These are phyloP conservation scores for Linderniella brevidens DNA, from an alignment of 257 asterid genomes.

Conservation along the genomic window DNA sequence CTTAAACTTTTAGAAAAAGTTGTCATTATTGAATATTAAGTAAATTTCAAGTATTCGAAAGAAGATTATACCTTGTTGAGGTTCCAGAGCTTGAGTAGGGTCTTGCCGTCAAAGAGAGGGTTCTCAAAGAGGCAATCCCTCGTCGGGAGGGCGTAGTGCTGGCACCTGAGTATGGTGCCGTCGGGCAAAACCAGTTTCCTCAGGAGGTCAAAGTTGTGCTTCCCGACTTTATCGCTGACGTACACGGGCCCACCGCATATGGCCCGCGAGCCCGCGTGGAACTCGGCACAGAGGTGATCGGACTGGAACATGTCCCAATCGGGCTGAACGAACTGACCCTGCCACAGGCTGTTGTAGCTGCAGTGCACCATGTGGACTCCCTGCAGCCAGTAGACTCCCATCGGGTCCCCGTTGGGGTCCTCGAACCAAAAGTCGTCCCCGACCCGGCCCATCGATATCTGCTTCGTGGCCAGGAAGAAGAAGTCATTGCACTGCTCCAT, in stretches of 20 bases:
- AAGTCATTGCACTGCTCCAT: slow-evolving; percentile 48
- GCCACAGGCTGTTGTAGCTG: slow-evolving; percentile 31
- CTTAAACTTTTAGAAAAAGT: too few relatives aligned
- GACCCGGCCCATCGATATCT: slow-evolving; percentile 31
- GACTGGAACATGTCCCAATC: slow-evolving; percentile 45
- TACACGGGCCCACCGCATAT: slow-evolving; percentile 34
- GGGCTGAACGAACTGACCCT: slow-evolving; percentile 30
- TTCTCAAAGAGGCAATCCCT: slow-evolving; percentile 35
- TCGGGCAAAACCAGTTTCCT: slow-evolving; percentile 28
- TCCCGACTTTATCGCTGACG: slow-evolving; percentile 26
- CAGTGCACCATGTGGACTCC: slow-evolving; percentile 38
- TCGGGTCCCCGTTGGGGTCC: slow-evolving; percentile 36
- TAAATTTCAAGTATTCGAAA: neutral
- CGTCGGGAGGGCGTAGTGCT: slow-evolving; percentile 33
- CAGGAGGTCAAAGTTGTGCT: slow-evolving; percentile 23
- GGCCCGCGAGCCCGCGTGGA: slow-evolving; percentile 29
- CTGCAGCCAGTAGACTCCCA: slow-evolving; percentile 33
- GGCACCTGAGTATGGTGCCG: slow-evolving; percentile 29
- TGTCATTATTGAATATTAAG: too few relatives aligned
- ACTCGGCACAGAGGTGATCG: slow-evolving; percentile 28
- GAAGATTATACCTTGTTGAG: slow-evolving; percentile 21
- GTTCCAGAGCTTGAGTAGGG: slow-evolving; percentile 30
- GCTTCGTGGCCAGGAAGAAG: slow-evolving; percentile 30
- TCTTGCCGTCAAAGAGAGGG: slow-evolving; percentile 28
- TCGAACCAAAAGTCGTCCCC: slow-evolving; percentile 38